Percentiles rank a stretch among this genome's conserved stretches.
These are phyloP conservation scores for Penicillium fuscoglaucum DNA, from an alignment of 2,329 filamentous ascomycete species.

Conservation along the genomic window DNA sequence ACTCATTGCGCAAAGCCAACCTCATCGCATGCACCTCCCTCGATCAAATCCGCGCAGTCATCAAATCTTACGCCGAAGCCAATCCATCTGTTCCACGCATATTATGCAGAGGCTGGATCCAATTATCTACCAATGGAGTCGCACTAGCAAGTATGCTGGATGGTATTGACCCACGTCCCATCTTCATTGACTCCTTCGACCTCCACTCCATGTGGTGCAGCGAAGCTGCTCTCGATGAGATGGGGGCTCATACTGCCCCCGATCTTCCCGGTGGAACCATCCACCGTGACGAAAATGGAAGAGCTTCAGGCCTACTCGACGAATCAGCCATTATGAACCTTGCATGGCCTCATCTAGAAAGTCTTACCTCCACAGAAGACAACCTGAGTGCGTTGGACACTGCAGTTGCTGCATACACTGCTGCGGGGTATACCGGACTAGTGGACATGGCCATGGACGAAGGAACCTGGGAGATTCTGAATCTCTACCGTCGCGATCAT, in stretches of 20 bases:
- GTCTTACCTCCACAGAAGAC: constrained; percentile 45
- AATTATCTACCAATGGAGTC: constrained; percentile 47
- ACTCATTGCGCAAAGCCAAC: constrained; percentile 48
- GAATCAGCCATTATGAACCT: constrained; percentile 49
- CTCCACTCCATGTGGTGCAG: constrained; percentile 56
- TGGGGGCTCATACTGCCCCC: constrained; percentile 43
- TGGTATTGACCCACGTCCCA: constrained; percentile 50
- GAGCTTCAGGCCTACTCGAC: constrained; percentile 47
- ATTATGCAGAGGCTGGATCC: constrained; percentile 52
- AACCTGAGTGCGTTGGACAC: constrained; percentile 44
- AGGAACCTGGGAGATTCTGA: constrained; percentile 48
- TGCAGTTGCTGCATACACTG: constrained; percentile 47
- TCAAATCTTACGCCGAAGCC: constrained; percentile 43
- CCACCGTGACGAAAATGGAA: constrained; percentile 47
- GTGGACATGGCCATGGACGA: constrained; percentile 58
- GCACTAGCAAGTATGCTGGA: constrained; percentile 51
- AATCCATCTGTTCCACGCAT: constrained; percentile 45
- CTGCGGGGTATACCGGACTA: constrained; percentile 50
- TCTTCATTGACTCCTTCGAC: constrained; percentile 52
- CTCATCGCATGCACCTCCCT: constrained; percentile 47
- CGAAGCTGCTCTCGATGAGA: constrained; percentile 48
- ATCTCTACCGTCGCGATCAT: constrained; percentile 40
- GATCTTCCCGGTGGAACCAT: constrained; percentile 51
- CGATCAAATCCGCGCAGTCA: constrained; percentile 45
- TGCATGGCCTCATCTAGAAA: constrained; percentile 50